Conservation (phyloP, 2,329 filamentous ascomycete species). For the Calonectria ilicicola region DNA sequence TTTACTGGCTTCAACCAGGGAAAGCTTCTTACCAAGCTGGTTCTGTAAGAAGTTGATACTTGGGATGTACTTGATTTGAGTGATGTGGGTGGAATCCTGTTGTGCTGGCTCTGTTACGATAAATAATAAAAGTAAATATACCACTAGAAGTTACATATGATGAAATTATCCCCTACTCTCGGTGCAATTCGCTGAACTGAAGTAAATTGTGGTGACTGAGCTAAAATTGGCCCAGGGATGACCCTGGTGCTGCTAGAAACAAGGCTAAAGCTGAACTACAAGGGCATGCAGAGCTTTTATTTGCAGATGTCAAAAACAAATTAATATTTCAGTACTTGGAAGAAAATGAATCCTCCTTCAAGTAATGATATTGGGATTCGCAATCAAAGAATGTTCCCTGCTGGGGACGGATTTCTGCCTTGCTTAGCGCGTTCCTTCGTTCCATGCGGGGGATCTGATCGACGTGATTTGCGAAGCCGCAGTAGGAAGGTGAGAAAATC, state of each 20-base stretch:
- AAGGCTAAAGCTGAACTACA: no score
- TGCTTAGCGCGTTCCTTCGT: background rate
- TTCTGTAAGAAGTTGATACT: constrained; percentile 24
- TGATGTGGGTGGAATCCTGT: background rate
- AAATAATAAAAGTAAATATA: background rate
- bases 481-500: background rate
- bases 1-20: constrained; percentile 44
- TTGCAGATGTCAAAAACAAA: no score
- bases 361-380: background rate
- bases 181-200: no score
- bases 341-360: background rate
- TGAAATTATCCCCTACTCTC: background rate
- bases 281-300: no score
- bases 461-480: background rate
- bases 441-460: background rate
- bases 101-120: background rate
- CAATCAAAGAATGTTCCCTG: background rate
- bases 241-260: no score
- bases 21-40: constrained; percentile 44
- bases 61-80: background rate
- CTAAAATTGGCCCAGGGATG: no score
- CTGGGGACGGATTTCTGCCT: background rate
- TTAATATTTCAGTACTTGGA: background rate
- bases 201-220: background rate
- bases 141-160: background rate